Evolutionary conservation across 2,329 filamentous ascomycete species (phyloP).

Genomic region (Fusarium sp.): DNA sequence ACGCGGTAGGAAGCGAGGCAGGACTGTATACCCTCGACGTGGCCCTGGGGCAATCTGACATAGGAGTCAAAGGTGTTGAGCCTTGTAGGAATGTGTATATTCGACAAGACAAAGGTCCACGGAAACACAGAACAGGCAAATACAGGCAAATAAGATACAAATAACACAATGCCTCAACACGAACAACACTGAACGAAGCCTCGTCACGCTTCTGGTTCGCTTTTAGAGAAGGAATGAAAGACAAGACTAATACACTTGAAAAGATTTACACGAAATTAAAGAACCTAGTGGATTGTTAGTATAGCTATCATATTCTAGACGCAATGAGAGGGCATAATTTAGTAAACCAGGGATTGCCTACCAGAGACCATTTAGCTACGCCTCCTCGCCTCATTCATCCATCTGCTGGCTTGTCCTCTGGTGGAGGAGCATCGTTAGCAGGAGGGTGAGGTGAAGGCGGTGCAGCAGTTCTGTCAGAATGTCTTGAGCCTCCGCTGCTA

Average conservation of each 20-base stretch:
- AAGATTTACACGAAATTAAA: constrained; percentile 29
- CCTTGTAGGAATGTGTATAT: not conserved
- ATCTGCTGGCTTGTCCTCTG: constrained; percentile 36
- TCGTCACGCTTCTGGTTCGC: not conserved
- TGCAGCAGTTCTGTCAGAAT: constrained; percentile 45
- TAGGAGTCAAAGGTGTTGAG: not conserved
- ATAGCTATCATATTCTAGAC: not conserved
- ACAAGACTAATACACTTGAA: constrained; percentile 26
- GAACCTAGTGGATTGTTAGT: constrained; percentile 10
- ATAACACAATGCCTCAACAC: not conserved
- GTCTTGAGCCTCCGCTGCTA: constrained; percentile 54
- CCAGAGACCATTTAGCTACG: not conserved
- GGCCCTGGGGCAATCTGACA: not conserved
- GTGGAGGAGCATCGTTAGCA: constrained; percentile 31
- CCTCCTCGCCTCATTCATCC: constrained; percentile 10
- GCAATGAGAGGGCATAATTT: not conserved
- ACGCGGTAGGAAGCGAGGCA: not conserved
- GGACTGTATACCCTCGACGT: not conserved
- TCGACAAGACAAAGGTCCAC: not conserved
- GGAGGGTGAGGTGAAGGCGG: constrained; percentile 29
- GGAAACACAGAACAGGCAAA: not conserved
- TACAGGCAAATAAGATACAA: constrained; percentile 3
- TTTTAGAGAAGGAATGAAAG: not conserved
- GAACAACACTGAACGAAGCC: not conserved
- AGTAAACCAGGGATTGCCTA: not conserved